Evolutionary conservation across 495 filamentous ascomycete genomes (phyloP).

Genomic region (Bathelium albidoporum): DNA sequence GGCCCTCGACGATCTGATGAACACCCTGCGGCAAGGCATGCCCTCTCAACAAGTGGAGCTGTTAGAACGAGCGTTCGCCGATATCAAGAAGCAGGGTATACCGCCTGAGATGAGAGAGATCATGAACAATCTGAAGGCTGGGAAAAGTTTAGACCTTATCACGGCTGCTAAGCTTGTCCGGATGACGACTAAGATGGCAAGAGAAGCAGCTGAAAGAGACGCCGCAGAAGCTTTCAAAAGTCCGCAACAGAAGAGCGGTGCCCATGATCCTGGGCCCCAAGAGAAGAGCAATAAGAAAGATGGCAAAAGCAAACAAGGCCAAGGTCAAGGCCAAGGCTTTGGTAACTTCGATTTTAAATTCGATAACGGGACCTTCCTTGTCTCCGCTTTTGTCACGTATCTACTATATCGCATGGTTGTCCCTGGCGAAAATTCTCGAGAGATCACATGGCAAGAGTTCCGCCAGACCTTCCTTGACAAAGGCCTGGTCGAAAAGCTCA

Average conservation of each 20-base stretch:
- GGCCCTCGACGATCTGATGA: slow-evolving; percentile 34
- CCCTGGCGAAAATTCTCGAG: slow-evolving; percentile 55
- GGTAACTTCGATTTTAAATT: slow-evolving; percentile 42
- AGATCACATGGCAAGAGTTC: slow-evolving; percentile 98
- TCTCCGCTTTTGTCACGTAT: slow-evolving; percentile 51
- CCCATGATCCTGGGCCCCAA: slow-evolving; percentile 28
- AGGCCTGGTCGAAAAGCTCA: slow-evolving; percentile 87
- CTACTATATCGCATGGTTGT: slow-evolving; percentile 49
- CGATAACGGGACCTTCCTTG: slow-evolving; percentile 46
- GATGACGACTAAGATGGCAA: slow-evolving; percentile 35
- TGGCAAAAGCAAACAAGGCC: slow-evolving; percentile 22
- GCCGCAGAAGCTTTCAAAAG: slow-evolving; percentile 10
- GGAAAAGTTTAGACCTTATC: slow-evolving; percentile 36
- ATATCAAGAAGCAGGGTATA: slow-evolving; percentile 43
- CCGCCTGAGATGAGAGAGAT: slow-evolving; percentile 41
- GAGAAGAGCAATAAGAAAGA: slow-evolving; percentile 19
- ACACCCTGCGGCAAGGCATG: slow-evolving; percentile 38
- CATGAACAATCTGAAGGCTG: slow-evolving; percentile 33
- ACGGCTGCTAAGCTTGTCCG: slow-evolving; percentile 42
- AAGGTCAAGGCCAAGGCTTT: slow-evolving; percentile 21
- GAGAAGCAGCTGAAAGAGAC: slow-evolving; percentile 27
- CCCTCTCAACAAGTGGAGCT: slow-evolving; percentile 34
- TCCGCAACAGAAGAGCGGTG: slow-evolving; percentile 30
- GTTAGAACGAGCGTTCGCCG: slow-evolving; percentile 34
- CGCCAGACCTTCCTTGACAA: slow-evolving; percentile 85